Evolutionary conservation across 495 filamentous ascomycete species (phyloP), one percentile per base, ranked within the genome.

Genomic region (Terfezia boudieri): DNA sequence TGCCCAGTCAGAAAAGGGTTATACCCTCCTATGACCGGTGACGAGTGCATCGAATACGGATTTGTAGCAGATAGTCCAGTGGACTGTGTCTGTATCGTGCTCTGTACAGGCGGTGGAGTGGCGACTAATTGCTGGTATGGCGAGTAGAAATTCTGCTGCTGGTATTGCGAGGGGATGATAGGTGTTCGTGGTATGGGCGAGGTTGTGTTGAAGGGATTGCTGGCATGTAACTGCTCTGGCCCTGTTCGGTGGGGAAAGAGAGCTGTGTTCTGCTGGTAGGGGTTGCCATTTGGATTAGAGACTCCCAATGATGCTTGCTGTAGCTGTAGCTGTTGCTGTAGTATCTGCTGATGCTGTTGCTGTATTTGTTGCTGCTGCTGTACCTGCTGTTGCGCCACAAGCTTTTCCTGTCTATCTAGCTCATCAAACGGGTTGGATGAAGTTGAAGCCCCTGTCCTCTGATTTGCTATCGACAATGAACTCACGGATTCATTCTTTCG

Each of bases 361-460:
- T 52, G 60, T 35, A 12, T 43, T 6, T 22, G 16, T 7, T 12
- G n/a, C n/a, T 16, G 11, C 11, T 55, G 53, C 16, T 51, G 38
- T 11, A 36, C 20, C 22, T 55, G 59, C 38, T 58, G 59, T 36
- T 61, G 60, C 49, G 41, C 57, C n/a, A 56, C 55, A 9, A 38
- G 52, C 38, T 52, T 53, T 26, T 61, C 59, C 37, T 64, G 57
- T 10, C 56, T 23, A 23, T 67, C 62, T 23, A 67, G 60, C 48
- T 66, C 67, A 50, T 84, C 81, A 60, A 85, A 88, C 10, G 84
- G 84, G 63, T 88, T 86, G 57, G 60, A 48, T 53, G 16, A 32
- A 26, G 51, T 58, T 51, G 16, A 59, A 32, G 53, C 53, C 57
- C 57, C 17, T 49, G 65, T 51, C 60, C 63, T 49, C 59, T 49